Evolutionary conservation across 768 basidiomycete genomes (phyloP).

Genomic region (Boletus speciosus): DNA sequence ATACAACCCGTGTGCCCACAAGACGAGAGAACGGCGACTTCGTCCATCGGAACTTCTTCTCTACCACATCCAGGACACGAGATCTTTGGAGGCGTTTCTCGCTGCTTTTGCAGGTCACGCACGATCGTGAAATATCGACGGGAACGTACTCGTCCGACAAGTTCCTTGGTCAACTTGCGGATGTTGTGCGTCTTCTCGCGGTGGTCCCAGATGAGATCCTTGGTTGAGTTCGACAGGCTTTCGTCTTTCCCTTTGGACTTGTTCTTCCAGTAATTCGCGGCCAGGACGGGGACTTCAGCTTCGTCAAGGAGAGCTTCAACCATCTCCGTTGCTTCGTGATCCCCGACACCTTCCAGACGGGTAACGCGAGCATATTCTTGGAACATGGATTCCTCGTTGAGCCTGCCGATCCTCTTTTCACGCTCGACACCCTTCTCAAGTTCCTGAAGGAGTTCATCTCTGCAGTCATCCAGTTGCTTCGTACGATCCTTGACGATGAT

Average conservation of each 20-base stretch:
- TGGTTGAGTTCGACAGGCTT: conserved; percentile 49
- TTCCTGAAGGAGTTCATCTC: conserved; percentile 62
- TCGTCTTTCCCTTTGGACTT: conserved; percentile 53
- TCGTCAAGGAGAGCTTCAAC: conserved; percentile 58
- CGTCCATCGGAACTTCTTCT: conserved; percentile 53
- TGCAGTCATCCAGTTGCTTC: conserved; percentile 76
- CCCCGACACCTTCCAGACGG: conserved; percentile 63
- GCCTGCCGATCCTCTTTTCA: conserved; percentile 64
- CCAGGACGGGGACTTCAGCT: conserved; percentile 45
- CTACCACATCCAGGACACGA: conserved; percentile 62
- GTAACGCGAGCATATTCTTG: conserved; percentile 71
- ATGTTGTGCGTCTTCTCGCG: conserved; percentile 87
- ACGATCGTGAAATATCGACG: conserved; percentile 91
- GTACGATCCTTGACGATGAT: conserved; percentile 83
- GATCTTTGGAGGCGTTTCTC: conserved; percentile 53
- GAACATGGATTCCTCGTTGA: conserved; percentile 73
- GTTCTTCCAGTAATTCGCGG: conserved; percentile 35
- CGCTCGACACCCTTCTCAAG: conserved; percentile 63
- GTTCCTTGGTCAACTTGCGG: conserved; percentile 79
- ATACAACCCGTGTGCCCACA: conserved; percentile 89
- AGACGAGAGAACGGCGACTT: conserved; percentile 83
- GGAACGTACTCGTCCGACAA: conserved; percentile 86
- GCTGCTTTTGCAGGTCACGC: conserved; percentile 80
- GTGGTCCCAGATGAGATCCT: conserved; percentile 72
- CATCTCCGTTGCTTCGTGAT: conserved; percentile 68